A percentile compares a stretch with the other conserved stretches of the same genome.
Conservation (phyloP, 768 basidiomycete species). For the Melanogaster broomeanus region DNA sequence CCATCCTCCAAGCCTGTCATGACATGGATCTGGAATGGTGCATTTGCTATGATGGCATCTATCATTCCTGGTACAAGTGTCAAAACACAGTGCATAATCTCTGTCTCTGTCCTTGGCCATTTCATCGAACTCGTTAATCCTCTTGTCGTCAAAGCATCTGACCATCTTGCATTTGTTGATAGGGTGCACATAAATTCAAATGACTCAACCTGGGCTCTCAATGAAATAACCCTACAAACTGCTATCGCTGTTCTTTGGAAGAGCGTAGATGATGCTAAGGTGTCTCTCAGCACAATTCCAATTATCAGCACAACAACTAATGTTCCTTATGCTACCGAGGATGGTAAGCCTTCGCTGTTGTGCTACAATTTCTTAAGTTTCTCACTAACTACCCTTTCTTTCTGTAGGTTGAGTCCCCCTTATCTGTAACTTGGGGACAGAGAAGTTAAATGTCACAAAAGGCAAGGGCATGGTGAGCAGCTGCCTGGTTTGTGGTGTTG, state of each 20-base stretch:
- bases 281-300: background rate
- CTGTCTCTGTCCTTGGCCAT: background rate
- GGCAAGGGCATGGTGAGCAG: background rate
- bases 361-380: no score
- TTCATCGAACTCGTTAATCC: background rate
- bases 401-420: no score
- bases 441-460: background rate
- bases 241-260: background rate
- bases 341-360: no score
- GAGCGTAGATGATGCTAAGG: background rate
- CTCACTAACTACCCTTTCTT: no score
- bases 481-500: background rate
- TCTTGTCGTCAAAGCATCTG: background rate
- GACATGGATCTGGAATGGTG: constrained; percentile 2
- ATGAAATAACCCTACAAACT: background rate
- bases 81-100: background rate
- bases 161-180: background rate
- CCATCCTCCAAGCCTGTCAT: no score
- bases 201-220: background rate
- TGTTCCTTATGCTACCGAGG: no score
- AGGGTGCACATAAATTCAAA: background rate
- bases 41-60: background rate
- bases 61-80: background rate
- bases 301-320: background rate
- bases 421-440: no score